Base-by-base conservation (phyloP, 2,329 filamentous ascomycete species). In the Fusarium austroafricanum region DNA sequence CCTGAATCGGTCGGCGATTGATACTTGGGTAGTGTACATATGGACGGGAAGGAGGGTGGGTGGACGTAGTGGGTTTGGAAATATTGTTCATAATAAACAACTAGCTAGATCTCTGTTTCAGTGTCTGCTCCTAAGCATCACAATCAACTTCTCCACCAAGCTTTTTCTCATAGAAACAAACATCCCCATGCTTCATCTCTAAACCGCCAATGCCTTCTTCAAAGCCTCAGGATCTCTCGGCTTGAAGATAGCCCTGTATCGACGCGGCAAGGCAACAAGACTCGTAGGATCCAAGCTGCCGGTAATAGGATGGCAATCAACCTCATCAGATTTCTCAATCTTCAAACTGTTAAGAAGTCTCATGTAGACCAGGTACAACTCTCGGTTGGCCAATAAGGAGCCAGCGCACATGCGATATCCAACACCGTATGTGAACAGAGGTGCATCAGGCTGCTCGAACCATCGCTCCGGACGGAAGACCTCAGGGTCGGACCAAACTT, bases 401-500 rank as follows among this genome's bases (percentile, higher is more conserved):
- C 88, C 89, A 0, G 88, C 87, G 64, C 89, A 91, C 89, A 91
- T 91, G 38, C 88, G 84, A 67, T 90, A 90, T 2, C 89, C 89
- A 11, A 90, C 79, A 0, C 89, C 89, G 59, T 90, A 90, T 0
- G 87, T 89, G 75, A 90, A 90, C 14, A 90, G 76, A 2, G 88
- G 88, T 6, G 87, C 87, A 28, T 90, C 87, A 0, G 88, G 87
- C 46, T 88, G 83, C 38, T 73, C 71, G 4, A 60, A 76, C 87
- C 87, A 91, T 26, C 89, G 82, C 72, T 90, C 87, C 0, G 74
- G 74, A 1, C 86, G 82, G 78, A 90, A 90, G 8, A 79, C 81
- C 33, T 86, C 82, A 2, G 87, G 85, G 65, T 90, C 87, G 15
- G 72, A 44, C 70, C 70, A 72, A 14, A 72, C 62, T 18, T 71